phyloP scores from a whole-genome alignment of 1,139 yeast genomes.

The Saccharomyces hybrid region DNA sequence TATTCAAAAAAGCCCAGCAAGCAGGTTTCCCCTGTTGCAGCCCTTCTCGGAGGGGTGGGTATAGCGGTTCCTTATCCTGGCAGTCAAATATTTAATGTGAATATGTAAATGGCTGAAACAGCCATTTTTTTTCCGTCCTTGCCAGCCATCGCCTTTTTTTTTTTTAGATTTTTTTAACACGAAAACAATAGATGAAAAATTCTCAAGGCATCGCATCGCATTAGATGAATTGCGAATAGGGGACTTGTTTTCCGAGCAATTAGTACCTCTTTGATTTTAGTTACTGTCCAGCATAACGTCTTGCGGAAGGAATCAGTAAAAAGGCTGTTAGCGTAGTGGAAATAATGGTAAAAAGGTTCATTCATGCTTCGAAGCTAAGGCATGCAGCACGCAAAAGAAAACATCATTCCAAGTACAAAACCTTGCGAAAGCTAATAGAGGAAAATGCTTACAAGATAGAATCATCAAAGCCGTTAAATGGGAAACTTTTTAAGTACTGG shows the following conservation, averaged over 20 bases:
- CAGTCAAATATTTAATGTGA: neutral
- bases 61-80: neutral
- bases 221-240: neutral
- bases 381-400: constrained; percentile 7
- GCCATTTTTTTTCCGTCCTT: neutral
- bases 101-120: neutral
- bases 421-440: constrained; percentile 10
- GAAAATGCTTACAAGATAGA: constrained; percentile 13
- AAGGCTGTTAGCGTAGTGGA: neutral
- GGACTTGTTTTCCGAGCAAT: neutral
- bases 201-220: neutral
- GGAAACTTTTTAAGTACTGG: constrained; percentile 25
- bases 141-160: neutral
- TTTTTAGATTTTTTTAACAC: neutral
- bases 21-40: neutral
- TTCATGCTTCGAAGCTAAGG: constrained; percentile 11
- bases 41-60: neutral
- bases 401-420: constrained; percentile 8
- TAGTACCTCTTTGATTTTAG: neutral
- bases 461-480: constrained; percentile 11
- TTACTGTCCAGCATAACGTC: neutral
- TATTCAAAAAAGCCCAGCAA: neutral
- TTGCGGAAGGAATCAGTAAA: neutral
- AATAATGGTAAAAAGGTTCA: constrained; percentile 7
- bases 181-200: neutral